phyloP scores from a whole-genome alignment of 257 asterid species.

The Striga asiatica region DNA sequence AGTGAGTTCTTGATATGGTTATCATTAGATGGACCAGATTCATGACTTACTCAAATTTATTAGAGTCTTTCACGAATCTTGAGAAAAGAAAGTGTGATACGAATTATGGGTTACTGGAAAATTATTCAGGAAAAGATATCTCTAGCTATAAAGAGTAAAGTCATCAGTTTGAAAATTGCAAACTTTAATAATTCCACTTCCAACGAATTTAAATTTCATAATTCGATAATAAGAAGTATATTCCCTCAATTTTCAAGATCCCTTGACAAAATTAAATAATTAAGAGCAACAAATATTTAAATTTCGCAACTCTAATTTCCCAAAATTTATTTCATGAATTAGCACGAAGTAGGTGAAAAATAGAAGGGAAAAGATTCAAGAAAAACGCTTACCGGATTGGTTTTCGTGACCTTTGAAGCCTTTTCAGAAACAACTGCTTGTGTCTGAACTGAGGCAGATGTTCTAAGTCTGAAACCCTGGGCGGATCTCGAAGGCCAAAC shows the following conservation, averaged over 20 bases:
- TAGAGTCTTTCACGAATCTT: too few species aligned
- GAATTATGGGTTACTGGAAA: too few species aligned
- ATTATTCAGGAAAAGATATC: too few species aligned
- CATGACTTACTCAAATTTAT: too few species aligned
- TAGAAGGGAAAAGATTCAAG: not conserved
- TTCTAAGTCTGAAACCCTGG: constrained; percentile 24
- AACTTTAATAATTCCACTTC: too few species aligned
- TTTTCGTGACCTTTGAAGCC: constrained; percentile 19
- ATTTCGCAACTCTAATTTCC: not conserved
- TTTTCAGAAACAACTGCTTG: constrained; percentile 27
- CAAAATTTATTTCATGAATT: not conserved
- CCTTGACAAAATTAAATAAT: not conserved
- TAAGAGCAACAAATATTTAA: not conserved
- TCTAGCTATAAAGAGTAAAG: too few species aligned
- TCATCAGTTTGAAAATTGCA: too few species aligned
- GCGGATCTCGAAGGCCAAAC: constrained; percentile 34
- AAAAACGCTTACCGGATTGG: constrained; percentile 25
- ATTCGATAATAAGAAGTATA: too few species aligned
- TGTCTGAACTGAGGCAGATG: constrained; percentile 33
- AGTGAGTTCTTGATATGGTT: too few species aligned
- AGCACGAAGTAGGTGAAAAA: not conserved
- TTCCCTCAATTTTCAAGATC: not conserved
- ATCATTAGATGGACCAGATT: too few species aligned
- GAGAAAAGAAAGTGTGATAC: too few species aligned
- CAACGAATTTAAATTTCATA: too few species aligned